Evolutionary conservation across 257 asterid genomes (phyloP), one percentile per base, ranked within the genome.

Genomic region (Avicennia marina): DNA sequence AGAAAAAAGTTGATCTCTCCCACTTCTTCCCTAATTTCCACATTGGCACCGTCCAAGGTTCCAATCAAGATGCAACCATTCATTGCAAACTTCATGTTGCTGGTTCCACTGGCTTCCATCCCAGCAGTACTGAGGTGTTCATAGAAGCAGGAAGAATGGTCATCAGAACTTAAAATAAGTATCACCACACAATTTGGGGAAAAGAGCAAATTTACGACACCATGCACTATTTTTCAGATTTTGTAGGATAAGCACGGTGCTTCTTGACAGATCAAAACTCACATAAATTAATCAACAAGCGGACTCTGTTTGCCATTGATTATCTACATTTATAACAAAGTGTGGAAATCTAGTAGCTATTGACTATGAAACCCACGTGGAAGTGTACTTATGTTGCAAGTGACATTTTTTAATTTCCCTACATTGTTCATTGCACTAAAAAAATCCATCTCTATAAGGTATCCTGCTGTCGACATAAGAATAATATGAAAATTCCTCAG

Each of bases 61-160:
- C 86, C 86, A 44, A 79, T 76, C 2, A 79, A 72, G 46, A 82
- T 34, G 76, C 86, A 74, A 1, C 90, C 86, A 36, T 82, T 82
- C 90, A 79, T 82, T 29, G 82, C 49, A 44, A 82, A 82, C 41
- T 79, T 82, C 90, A 82, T 79, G 56, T 79, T 78, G 79, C 90
- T 79, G 34, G 90, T 82, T 43, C 90, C 90, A 61, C 86, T 78
- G 4, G 90, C 90, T 63, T 82, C 90, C 86, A 78, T 79, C 59
- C 90, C 90, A 46, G 90, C 90, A 62, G 84, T 82, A 48, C 90
- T 82, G 31, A 19, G 7, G 38, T 52, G 17, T 17, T n/a, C 26
- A 8, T 13, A 29, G 2, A 11, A 18, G 2, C 9, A 55, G 8
- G 22, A 17, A 55, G 17, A 18, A 31, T 29, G 3, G 41, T 36